A percentile compares a stretch with the other conserved stretches of the same genome.
These are phyloP conservation scores for Cordyceps fumosorosea DNA, from an alignment of 2,329 filamentous ascomycete species.

Conservation along the genomic window DNA sequence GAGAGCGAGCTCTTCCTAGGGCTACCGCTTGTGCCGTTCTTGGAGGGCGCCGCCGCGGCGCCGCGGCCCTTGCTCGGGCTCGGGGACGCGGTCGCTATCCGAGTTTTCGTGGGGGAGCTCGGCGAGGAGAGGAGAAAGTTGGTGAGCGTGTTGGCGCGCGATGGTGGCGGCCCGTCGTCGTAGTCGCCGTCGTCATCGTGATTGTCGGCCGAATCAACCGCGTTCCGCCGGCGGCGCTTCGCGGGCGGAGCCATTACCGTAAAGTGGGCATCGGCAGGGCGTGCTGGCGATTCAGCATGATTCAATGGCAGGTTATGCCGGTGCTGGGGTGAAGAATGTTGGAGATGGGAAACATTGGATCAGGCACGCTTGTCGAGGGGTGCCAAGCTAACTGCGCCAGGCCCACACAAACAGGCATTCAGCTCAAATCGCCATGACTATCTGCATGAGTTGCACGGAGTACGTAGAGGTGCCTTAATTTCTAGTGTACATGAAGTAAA, in stretches of 20 bases:
- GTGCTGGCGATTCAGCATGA: constrained; percentile 19
- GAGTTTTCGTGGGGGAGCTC: constrained; percentile 29
- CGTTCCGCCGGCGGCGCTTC: constrained; percentile 53
- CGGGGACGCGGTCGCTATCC: constrained; percentile 31
- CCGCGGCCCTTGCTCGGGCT: constrained; percentile 32
- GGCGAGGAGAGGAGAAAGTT: constrained; percentile 51
- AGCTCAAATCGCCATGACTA: background rate
- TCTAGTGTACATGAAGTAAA: background rate
- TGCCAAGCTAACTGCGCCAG: background rate
- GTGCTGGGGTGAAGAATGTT: background rate
- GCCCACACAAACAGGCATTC: constrained; percentile 4
- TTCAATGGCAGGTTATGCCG: constrained; percentile 5
- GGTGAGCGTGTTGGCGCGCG: constrained; percentile 39
- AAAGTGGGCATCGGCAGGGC: constrained; percentile 22
- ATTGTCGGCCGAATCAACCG: constrained; percentile 43
- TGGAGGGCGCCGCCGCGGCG: constrained; percentile 8
- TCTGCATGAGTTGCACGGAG: background rate
- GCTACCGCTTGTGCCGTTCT: constrained; percentile 16
- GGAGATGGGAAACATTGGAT: background rate
- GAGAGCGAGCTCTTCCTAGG: constrained; percentile 21
- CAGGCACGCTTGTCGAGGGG: background rate
- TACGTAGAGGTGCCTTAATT: background rate
- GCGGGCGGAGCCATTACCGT: constrained; percentile 49
- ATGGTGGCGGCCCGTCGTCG: constrained; percentile 14
- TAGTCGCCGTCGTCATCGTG: constrained; percentile 34